Evolutionary conservation across 2,329 filamentous ascomycete species (phyloP).

Genomic region (Rhynchosporium graminicola): DNA sequence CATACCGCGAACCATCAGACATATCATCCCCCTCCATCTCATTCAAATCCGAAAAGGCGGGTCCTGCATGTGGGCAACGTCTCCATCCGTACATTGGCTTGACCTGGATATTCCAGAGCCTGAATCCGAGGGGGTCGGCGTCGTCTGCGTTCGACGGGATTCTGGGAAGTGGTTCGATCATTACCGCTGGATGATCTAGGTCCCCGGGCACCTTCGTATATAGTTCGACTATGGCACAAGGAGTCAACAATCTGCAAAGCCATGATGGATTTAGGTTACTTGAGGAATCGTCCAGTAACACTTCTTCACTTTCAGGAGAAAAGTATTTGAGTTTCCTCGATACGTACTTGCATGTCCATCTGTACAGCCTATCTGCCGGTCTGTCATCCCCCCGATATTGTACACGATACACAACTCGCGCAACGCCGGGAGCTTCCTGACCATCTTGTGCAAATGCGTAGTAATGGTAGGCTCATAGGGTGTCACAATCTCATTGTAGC

Average conservation of each 20-base stretch:
- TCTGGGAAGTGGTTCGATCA: slow-evolving; percentile 8
- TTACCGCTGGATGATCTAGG: slow-evolving; percentile 6
- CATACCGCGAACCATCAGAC: slow-evolving; percentile 3
- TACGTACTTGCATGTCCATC: slow-evolving; percentile 9
- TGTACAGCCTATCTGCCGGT: slow-evolving; percentile 11
- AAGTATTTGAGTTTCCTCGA: too few species aligned
- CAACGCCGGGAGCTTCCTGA: slow-evolving; percentile 15
- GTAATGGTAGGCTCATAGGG: slow-evolving; percentile 2
- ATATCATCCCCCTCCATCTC: slow-evolving; percentile 11
- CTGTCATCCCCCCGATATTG: slow-evolving; percentile 18
- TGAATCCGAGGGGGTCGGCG: slow-evolving; percentile 1
- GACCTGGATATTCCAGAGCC: slow-evolving; percentile 14
- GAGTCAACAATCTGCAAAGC: too few species aligned
- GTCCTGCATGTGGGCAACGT: slow-evolving; percentile 18
- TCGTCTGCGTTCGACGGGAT: neutral
- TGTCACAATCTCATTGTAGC: slow-evolving; percentile 6
- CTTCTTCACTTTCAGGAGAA: too few species aligned
- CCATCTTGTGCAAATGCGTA: slow-evolving; percentile 8
- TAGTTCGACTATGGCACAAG: slow-evolving; percentile 6
- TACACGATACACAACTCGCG: slow-evolving; percentile 20
- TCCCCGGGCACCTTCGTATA: slow-evolving; percentile 18
- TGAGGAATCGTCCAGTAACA: too few species aligned
- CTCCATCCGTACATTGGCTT: slow-evolving; percentile 27
- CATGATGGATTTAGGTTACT: too few species aligned
- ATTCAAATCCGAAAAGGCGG: slow-evolving; percentile 11